Evolutionary conservation across 352 stramenopile genomes (phyloP), one percentile per base, ranked within the genome.

Genomic region (Pythium guiyangense): DNA sequence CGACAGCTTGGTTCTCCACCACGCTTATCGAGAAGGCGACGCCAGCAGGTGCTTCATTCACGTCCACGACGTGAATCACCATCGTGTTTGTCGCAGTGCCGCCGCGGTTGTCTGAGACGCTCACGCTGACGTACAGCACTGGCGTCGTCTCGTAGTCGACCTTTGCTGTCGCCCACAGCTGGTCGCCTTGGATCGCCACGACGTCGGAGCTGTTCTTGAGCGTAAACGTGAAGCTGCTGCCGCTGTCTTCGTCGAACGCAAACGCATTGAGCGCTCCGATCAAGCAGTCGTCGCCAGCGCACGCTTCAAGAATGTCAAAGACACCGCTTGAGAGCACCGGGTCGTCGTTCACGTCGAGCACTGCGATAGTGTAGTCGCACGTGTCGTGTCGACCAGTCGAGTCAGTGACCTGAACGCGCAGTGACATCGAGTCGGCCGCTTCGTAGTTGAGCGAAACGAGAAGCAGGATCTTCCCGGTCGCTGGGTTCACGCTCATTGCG

Each of bases 281-380:
- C 14, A 74, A 69, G 45, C 77, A 87, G 46, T 77, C 60, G 31
- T 60, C 54, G 3, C 68, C 72, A 2, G 54, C 44, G 51, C 77
- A 87, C n/a, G 64, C 60, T 64, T 87, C 77, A 11, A 70, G 20
- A 17, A 84, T 70, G 22, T 74, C 67, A 56, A 87, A 87, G 18
- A 70, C 59, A 27, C 64, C 58, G 48, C 47, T 61, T 0, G 71
- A 62, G 6, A 85, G 42, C 40, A 78, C 48, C 0, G 74, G 77
- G 15, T 64, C 46, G 39, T 85, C 74, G 44, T 85, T 85, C 12
- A 60, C 67, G 47, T 88, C 68, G 0, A 57, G 43, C n/a, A 88
- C 64, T 39, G 31, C 56, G 31, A 88, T 67, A 0, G n/a, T 44
- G 42, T 71, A 88, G 43, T 78, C 69, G 25, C 77, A 87, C 0